Evolutionary conservation across 1,284 basidiomycete genomes (phyloP), one percentile per base, ranked within the genome.

Genomic region (Naganishia albida): DNA sequence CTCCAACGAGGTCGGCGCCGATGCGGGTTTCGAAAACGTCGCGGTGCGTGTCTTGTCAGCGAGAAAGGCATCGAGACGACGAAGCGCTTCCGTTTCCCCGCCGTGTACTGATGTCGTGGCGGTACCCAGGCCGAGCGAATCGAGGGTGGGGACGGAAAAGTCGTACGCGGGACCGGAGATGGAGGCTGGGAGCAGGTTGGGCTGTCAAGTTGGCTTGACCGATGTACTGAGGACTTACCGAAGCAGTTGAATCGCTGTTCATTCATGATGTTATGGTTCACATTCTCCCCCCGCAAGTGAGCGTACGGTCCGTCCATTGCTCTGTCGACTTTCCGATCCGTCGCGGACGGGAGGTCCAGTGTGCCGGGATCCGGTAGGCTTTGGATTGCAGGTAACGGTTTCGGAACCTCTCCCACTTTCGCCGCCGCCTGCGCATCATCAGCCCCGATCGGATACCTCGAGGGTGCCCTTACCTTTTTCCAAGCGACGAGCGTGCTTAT

Each of bases 21-120:
- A 82, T 64, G 81, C 75, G 8, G 83, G 81, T 72, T 85, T 85
- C 28, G 80, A 79, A 72, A 85, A 84, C 18, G 75, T 77, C 7
- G 80, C 79, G 15, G 82, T 78, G 63, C 77, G 74, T 25, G 72
- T 71, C 42, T 71, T 69, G 64, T 82, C 76, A 25, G 75, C 72
- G 66, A 81, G 77, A 71, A 81, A 82, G 18, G 70, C 72, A 16
- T 71, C 72, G 38, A 82, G 76, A 25, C 80, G 72, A 50, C 73
- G 66, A 46, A 82, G 72, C 3, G 79, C 84, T 68, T 80, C 75
- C 23, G 72, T 75, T 68, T 84, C 83, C 7, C 84, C 83, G 43
- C 82, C 84, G 42, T 76, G 78, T 55, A 83, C 81, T 39, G 77
- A 74, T 43, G 80, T 81, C 20, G 81, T 80, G 1, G 79, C 72